These are phyloP conservation scores for Acrodontium crateriforme DNA, from an alignment of 2,329 filamentous ascomycete species.

Conservation along the genomic window DNA sequence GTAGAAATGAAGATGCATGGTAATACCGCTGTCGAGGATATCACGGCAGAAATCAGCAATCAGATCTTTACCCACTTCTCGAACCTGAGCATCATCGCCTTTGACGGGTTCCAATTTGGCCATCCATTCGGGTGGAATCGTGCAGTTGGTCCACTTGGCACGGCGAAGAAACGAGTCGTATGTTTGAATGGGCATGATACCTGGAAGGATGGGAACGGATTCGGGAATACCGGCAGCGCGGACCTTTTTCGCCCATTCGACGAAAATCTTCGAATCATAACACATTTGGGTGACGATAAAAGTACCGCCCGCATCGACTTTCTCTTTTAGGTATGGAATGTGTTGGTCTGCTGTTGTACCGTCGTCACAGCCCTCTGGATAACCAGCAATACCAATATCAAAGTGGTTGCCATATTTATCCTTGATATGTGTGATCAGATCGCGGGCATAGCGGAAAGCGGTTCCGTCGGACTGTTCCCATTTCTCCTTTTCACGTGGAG, in stretches of 20 bases:
- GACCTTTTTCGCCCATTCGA: slow-evolving; percentile 78
- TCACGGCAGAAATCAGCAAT: slow-evolving; percentile 83
- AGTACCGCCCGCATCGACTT: slow-evolving; percentile 82
- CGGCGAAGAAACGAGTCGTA: slow-evolving; percentile 85
- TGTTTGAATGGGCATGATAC: slow-evolving; percentile 89
- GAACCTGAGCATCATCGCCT: slow-evolving; percentile 87
- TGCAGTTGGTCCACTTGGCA: slow-evolving; percentile 81
- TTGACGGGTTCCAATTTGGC: slow-evolving; percentile 79
- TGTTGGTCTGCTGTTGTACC: slow-evolving; percentile 74
- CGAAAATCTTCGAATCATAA: slow-evolving; percentile 91
- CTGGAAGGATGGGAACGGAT: slow-evolving; percentile 66
- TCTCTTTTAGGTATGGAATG: slow-evolving; percentile 89
- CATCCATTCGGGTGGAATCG: slow-evolving; percentile 69
- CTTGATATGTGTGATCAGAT: slow-evolving; percentile 75
- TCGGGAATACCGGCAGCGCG: slow-evolving; percentile 62
- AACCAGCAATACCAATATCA: slow-evolving; percentile 92
- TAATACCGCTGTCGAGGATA: slow-evolving; percentile 68
- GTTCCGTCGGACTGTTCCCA: slow-evolving; percentile 80
- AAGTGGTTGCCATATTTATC: slow-evolving; percentile 76
- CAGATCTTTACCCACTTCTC: slow-evolving; percentile 74
- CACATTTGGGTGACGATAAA: slow-evolving; percentile 99
- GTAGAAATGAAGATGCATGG: slow-evolving; percentile 83
- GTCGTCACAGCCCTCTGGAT: slow-evolving; percentile 90
- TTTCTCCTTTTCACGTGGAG: slow-evolving; percentile 81
- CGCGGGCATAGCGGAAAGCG: slow-evolving; percentile 74